Conservation (phyloP, 2,329 filamentous ascomycete genomes). For the Aspergillus flavus region DNA sequence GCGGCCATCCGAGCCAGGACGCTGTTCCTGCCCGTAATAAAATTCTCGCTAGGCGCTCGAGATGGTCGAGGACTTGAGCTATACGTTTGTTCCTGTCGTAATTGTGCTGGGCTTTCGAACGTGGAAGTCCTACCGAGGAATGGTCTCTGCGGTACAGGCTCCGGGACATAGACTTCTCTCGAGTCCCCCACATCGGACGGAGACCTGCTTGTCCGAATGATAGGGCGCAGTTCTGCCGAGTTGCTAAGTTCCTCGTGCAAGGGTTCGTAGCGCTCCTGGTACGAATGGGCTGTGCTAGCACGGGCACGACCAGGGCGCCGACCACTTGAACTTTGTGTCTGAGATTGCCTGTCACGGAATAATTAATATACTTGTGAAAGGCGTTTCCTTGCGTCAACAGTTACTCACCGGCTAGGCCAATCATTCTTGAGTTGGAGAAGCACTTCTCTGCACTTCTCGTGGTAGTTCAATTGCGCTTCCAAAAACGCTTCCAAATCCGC, state of each 20-base stretch:
- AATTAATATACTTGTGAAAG: not conserved
- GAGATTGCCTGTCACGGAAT: slow-evolving; percentile 27
- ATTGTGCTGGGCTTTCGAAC: slow-evolving; percentile 60
- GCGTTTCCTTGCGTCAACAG: not conserved
- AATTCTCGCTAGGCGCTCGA: slow-evolving; percentile 59
- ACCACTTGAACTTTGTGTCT: slow-evolving; percentile 29
- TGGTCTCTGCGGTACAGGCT: slow-evolving; percentile 50
- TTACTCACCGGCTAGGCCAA: slow-evolving; percentile 61
- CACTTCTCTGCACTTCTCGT: slow-evolving; percentile 87
- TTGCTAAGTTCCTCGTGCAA: slow-evolving; percentile 58
- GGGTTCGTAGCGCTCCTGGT: slow-evolving; percentile 60
- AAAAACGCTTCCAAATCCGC: slow-evolving; percentile 78
- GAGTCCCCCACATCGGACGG: slow-evolving; percentile 39
- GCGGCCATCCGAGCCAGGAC: slow-evolving; percentile 48
- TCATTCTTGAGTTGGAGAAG: slow-evolving; percentile 69
- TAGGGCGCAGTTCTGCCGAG: slow-evolving; percentile 53
- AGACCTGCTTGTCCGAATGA: slow-evolving; percentile 53
- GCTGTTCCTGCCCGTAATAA: slow-evolving; percentile 51
- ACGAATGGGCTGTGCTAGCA: slow-evolving; percentile 66
- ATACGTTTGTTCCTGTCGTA: slow-evolving; percentile 57
- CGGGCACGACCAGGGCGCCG: slow-evolving; percentile 57
- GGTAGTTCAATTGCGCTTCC: slow-evolving; percentile 86
- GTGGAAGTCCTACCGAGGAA: slow-evolving; percentile 55
- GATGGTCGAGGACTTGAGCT: slow-evolving; percentile 49
- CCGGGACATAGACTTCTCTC: slow-evolving; percentile 46